These are phyloP conservation scores for Penicillium sp. DNA, from an alignment of 2,329 filamentous ascomycete species.

Conservation along the genomic window DNA sequence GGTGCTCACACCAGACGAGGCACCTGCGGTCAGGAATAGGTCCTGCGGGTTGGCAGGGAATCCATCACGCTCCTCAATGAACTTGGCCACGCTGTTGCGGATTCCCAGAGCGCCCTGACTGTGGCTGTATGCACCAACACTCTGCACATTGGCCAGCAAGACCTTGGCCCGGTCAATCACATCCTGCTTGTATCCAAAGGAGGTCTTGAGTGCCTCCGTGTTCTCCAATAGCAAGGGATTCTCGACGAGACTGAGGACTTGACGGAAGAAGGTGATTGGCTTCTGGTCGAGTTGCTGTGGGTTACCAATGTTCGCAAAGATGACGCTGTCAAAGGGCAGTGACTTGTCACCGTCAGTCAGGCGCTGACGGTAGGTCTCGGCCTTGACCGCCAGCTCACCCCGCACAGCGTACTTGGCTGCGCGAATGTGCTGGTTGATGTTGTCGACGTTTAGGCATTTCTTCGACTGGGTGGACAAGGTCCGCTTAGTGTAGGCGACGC, in stretches of 20 bases:
- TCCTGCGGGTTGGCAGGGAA: conserved; percentile 76
- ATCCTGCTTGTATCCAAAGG: conserved; percentile 85
- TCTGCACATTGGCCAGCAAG: conserved; percentile 80
- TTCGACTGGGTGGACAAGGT: conserved; percentile 46
- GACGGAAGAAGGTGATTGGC: conserved; percentile 98
- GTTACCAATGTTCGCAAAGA: conserved; percentile 98
- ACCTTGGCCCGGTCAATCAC: conserved; percentile 80
- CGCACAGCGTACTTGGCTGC: conserved; percentile 94
- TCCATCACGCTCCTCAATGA: conserved; percentile 90
- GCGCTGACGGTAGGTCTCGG: conserved; percentile 81
- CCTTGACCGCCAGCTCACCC: conserved; percentile 90
- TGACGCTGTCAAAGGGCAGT: conserved; percentile 88
- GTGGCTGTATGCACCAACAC: conserved; percentile 94
- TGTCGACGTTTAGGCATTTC: conserved; percentile 68
- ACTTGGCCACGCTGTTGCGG: conserved; percentile 84
- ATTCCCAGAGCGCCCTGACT: conserved; percentile 86
- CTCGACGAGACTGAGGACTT: conserved; percentile 90
- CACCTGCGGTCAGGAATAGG: conserved; percentile 89
- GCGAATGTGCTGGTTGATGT: conserved; percentile 88
- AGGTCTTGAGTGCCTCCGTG: conserved; percentile 71
- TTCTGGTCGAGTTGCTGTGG: conserved; percentile 99
- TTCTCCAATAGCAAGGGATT: conserved; percentile 83
- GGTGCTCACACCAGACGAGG: conserved; percentile 92
- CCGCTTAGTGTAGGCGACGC: conserved; percentile 31
- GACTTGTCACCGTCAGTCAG: conserved; percentile 54